Percentiles rank a stretch among this genome's conserved stretches.
These are phyloP conservation scores for Prunus mume DNA, from an alignment of 306 rosid species.

Conservation along the genomic window DNA sequence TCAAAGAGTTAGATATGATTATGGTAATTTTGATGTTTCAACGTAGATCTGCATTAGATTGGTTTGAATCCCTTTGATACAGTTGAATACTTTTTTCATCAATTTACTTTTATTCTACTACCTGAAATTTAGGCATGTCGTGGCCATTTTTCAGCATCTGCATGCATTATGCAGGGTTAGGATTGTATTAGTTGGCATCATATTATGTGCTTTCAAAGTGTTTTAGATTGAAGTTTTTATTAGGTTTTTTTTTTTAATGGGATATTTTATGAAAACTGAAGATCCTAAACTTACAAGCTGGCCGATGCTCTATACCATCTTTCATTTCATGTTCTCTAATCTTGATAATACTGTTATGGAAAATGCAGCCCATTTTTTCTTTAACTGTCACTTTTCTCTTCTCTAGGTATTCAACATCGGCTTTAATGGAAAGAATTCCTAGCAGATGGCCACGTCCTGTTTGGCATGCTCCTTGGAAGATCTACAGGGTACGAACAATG, in stretches of 20 bases:
- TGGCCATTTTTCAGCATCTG: background rate
- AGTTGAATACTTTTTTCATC: background rate
- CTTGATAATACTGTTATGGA: slow-evolving; percentile 1
- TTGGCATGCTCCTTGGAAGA: slow-evolving; percentile 98
- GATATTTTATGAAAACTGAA: background rate
- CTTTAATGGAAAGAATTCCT: slow-evolving; percentile 94
- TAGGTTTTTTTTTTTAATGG: background rate
- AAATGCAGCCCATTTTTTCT: slow-evolving; percentile 13
- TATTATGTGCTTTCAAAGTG: background rate
- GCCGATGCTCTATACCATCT: background rate
- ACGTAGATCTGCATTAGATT: background rate
- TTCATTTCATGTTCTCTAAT: background rate
- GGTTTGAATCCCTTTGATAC: background rate
- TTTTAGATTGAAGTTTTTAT: background rate
- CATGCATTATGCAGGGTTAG: background rate
- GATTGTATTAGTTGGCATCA: background rate
- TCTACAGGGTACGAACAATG: slow-evolving; percentile 68
- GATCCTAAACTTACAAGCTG: background rate
- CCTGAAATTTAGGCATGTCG: background rate
- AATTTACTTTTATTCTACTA: background rate
- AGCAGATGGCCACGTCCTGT: slow-evolving; percentile 99
- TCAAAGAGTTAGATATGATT: background rate
- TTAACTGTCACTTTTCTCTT: slow-evolving; percentile 21
- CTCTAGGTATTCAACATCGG: slow-evolving; percentile 75
- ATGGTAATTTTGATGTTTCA: background rate